Evolutionary conservation across 208 protist genomes (phyloP), one percentile per base, ranked within the genome.

Genomic region (Naegleria lovaniensis): DNA sequence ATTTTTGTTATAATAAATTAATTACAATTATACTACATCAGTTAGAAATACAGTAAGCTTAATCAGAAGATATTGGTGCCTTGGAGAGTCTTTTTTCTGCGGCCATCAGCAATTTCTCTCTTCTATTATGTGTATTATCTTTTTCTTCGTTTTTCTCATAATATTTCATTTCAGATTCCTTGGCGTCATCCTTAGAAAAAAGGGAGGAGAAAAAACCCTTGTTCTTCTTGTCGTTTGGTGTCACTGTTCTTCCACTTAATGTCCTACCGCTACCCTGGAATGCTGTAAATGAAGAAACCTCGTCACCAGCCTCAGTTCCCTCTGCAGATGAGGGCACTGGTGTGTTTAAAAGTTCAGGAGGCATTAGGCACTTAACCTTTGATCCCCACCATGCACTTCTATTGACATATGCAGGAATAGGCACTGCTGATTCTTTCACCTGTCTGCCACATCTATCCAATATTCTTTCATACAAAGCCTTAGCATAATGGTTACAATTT

Each of bases 401-500:
- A 40, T 84, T 84, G 76, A 84, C 76, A 33, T 40, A 84, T 19
- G 11, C 38, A 38, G 76, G 76, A 5, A 84, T 41, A 16, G 38
- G 33, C 2, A 16, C 29, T 40, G 29, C 11, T 33, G 16, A 38
- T 67, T 67, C 55, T 29, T 67, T 67, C 22, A 29, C 55, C 11
- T 29, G 11, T 67, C 55, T 67, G 11, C 55, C 55, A 19, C 55
- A 67, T 67, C 55, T 67, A 19, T 67, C 55, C 5, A 84, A 38
- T 38, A 84, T 84, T 41, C 76, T 33, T 84, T 41, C 38, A 41
- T 33, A 84, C 11, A 84, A 36, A 38, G 29, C 76, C 33, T 84
- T 84, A 84, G 33, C 38, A 84, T 84, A 84, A 33, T 84, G 76
- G 29, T 84, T 84, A 15, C 76, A 84, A 84, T 84, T 84, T 84